Evolutionary conservation across 1,284 basidiomycete genomes (phyloP).

Genomic region (Fomitopsis pinicola): DNA sequence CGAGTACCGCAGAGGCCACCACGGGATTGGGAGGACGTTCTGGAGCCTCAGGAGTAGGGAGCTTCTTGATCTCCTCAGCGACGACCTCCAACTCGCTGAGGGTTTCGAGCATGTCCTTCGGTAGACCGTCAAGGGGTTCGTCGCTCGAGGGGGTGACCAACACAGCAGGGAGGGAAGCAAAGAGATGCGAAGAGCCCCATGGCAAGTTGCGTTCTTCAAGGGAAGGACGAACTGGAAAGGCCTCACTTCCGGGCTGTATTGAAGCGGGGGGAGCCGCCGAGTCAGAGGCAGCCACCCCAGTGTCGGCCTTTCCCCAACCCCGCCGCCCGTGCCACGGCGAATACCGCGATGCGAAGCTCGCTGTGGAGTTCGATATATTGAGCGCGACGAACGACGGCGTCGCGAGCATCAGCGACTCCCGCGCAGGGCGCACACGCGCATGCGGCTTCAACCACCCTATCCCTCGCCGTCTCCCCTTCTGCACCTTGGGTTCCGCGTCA

Average conservation of each 20-base stretch:
- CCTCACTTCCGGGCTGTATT: background rate
- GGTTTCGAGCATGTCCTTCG: background rate
- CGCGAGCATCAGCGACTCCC: background rate
- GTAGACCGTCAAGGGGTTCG: background rate
- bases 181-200: background rate
- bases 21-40: background rate
- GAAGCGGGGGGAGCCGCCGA: background rate
- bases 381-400: slow-evolving; percentile 1
- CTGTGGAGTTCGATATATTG: background rate
- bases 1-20: background rate
- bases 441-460: background rate
- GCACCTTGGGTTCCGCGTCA: background rate
- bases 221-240: background rate
- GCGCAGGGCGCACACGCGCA: background rate
- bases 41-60: background rate
- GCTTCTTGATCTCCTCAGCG: background rate
- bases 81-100: background rate
- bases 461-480: background rate
- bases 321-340: background rate
- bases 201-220: no score
- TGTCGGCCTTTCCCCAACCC: background rate
- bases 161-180: background rate
- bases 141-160: background rate
- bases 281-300: background rate
- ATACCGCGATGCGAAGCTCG: background rate